These are phyloP conservation scores for Magnaporthiopsis incrustans DNA, from an alignment of 2,329 filamentous ascomycete genomes.

Conservation along the genomic window DNA sequence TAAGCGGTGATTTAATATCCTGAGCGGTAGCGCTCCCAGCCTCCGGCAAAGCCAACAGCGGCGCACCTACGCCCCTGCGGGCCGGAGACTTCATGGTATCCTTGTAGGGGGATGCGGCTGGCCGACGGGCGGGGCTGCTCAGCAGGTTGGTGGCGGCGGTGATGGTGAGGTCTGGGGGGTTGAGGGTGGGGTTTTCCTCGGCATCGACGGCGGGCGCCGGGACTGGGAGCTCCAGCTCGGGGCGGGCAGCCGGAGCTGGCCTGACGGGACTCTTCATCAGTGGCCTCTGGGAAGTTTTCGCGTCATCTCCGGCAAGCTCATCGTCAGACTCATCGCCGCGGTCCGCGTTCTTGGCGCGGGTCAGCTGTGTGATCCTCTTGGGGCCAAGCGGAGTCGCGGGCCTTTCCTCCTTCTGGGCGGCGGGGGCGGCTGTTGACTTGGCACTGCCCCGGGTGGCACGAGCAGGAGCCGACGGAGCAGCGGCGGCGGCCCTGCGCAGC, in stretches of 20 bases:
- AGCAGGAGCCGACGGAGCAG: slow-evolving; percentile 19
- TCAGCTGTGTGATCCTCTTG: slow-evolving; percentile 56
- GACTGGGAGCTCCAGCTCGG: slow-evolving; percentile 21
- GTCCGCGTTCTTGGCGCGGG: slow-evolving; percentile 23
- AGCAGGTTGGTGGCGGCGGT: slow-evolving; percentile 23
- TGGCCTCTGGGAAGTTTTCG: slow-evolving; percentile 38
- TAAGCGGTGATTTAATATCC: slow-evolving; percentile 27
- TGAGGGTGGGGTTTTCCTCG: slow-evolving; percentile 19
- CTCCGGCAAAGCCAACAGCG: slow-evolving; percentile 1
- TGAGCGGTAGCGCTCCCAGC: slow-evolving; percentile 14
- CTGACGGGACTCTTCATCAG: slow-evolving; percentile 50
- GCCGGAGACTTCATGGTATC: slow-evolving; percentile 50
- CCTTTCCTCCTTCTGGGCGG: slow-evolving; percentile 18
- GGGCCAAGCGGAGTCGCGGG: slow-evolving; percentile 47
- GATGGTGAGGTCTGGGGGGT: slow-evolving; percentile 28
- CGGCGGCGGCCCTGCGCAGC: slow-evolving; percentile 10
- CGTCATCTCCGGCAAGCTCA: slow-evolving; percentile 46
- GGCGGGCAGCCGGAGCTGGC: slow-evolving; percentile 25
- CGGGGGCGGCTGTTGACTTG: slow-evolving; percentile 19
- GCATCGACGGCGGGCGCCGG: not conserved
- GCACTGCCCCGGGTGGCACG: slow-evolving; percentile 10
- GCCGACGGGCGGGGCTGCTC: slow-evolving; percentile 48
- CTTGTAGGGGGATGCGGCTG: slow-evolving; percentile 43
- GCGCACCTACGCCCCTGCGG: slow-evolving; percentile 39
- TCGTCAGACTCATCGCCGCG: slow-evolving; percentile 47